Conservation (phyloP, 2,329 filamentous ascomycete species). For the Aspergillus aculeatus region DNA sequence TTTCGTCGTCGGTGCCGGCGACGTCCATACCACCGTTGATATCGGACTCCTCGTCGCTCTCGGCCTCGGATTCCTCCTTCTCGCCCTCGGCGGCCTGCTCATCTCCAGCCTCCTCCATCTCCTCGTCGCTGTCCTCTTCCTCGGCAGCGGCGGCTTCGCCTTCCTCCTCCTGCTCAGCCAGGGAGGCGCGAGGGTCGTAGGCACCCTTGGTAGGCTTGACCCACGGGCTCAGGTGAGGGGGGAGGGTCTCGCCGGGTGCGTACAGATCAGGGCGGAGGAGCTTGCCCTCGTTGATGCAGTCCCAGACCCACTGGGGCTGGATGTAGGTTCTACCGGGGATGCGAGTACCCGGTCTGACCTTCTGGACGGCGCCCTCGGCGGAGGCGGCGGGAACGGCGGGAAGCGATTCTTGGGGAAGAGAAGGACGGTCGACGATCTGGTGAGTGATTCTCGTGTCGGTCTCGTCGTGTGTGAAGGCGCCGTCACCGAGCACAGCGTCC, state of each 20-base stretch:
- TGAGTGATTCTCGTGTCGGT: constrained; percentile 87
- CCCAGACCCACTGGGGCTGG: constrained; percentile 99
- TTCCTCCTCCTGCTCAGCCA: constrained; percentile 85
- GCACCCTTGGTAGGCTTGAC: constrained; percentile 81
- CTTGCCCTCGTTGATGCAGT: constrained; percentile 89
- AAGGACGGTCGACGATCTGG: constrained; percentile 89
- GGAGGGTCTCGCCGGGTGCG: constrained; percentile 81
- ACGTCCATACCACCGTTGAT: constrained; percentile 53
- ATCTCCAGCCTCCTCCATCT: constrained; percentile 35
- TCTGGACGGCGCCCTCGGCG: constrained; percentile 46
- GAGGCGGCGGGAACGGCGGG: constrained; percentile 43
- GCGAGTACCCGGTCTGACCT: constrained; percentile 62
- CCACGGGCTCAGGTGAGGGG: constrained; percentile 94
- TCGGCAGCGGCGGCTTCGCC: constrained; percentile 75
- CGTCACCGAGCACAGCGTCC: constrained; percentile 86
- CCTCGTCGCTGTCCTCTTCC: constrained; percentile 46
- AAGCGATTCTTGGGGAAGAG: constrained; percentile 59
- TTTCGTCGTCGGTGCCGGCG: constrained; percentile 46
- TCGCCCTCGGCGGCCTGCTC: constrained; percentile 22
- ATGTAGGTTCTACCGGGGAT: constrained; percentile 91
- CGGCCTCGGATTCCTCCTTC: constrained; percentile 42
- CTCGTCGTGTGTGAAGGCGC: constrained; percentile 88
- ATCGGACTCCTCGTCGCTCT: constrained; percentile 46
- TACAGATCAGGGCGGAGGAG: constrained; percentile 84
- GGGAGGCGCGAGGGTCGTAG: constrained; percentile 84